Percentiles rank a stretch among this genome's conserved stretches.
These are phyloP conservation scores for Cucumis sativus DNA, from an alignment of 306 rosid species.

Conservation along the genomic window Cucumber_9930_V3 NC_026656.2:5050001-5050500, in stretches of 20 bases:
- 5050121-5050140: neutral
- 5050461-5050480: slow-evolving; percentile 44
- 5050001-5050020: neutral
- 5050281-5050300: neutral
- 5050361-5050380: slow-evolving; percentile 4
- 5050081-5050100: neutral
- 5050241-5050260: slow-evolving; percentile 4
- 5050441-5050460: neutral
- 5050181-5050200: slow-evolving; percentile 1
- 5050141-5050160: neutral
- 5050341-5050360: neutral
- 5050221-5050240: neutral
- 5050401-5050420: neutral
- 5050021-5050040: neutral
- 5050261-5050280: neutral
- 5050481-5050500: slow-evolving; percentile 72
- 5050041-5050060: neutral
- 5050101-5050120: slow-evolving; percentile 1
- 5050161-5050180: neutral
- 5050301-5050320: neutral
- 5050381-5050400: neutral
- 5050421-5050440: neutral
- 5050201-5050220: neutral
- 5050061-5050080: neutral
- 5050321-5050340: neutral